phyloP scores from a whole-genome alignment of 202 grass and related monocot species.

The Panicum virgatum region DNA sequence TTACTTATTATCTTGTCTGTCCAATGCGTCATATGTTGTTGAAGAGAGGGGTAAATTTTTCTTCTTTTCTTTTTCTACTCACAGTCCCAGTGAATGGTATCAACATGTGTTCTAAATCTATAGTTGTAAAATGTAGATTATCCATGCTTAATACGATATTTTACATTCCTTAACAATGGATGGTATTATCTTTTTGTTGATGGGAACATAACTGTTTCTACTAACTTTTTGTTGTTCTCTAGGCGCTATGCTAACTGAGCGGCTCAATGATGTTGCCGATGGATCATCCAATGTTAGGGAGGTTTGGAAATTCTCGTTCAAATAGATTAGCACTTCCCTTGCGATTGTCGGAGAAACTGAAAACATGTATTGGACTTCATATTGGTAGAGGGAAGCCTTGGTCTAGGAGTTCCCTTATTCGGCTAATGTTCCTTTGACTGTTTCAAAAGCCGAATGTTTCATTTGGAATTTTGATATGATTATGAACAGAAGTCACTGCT shows the following conservation, averaged over 20 bases:
- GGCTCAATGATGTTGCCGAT: slow-evolving; percentile 80
- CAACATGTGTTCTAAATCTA: not conserved
- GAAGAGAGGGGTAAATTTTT: not conserved
- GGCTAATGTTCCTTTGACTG: slow-evolving; percentile 18
- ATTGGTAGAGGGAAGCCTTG: slow-evolving; percentile 7
- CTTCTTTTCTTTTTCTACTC: slow-evolving; percentile 1
- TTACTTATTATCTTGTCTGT: not conserved
- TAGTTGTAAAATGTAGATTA: slow-evolving; percentile 18
- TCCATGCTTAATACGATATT: slow-evolving; percentile 8
- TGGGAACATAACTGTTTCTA: not conserved
- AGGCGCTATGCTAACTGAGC: slow-evolving; percentile 64
- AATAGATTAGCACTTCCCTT: slow-evolving; percentile 40
- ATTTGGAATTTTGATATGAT: not conserved
- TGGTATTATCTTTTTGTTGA: not conserved
- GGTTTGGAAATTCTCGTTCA: slow-evolving; percentile 82
- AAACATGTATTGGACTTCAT: slow-evolving; percentile 18
- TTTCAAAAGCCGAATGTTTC: not conserved
- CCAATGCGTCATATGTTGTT: not conserved
- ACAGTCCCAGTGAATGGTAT: not conserved
- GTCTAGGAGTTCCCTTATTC: not conserved
- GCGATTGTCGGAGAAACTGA: not conserved
- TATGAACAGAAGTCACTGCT: no score
- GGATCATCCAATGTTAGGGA: slow-evolving; percentile 94
- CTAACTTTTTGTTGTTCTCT: slow-evolving; percentile 23
- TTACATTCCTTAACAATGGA: not conserved